Base-by-base conservation (phyloP, 768 basidiomycete genomes). In the Amanita rubescens region DNA sequence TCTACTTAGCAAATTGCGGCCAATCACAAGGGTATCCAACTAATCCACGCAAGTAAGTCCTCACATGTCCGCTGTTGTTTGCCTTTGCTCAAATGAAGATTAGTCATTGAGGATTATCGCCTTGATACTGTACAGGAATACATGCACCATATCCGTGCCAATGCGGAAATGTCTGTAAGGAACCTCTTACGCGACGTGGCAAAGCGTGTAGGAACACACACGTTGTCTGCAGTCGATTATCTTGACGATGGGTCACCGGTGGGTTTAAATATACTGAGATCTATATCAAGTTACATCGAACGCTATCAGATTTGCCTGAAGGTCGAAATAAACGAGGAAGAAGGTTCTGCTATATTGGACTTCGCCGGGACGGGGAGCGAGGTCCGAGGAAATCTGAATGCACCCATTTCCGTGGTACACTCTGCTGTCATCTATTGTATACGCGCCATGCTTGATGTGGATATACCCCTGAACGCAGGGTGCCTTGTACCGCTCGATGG, bases 401-500 rank as follows among this genome's bases (percentile, higher is more conserved):
- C 89, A 11, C 92, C 92, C 0, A 84, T 90, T 49, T 87, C 86
- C 3, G 91, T 93, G 37, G 89, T 87, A 4, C 89, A 91, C 62
- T 88, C 87, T 2, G 89, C 90, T 3, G 84, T 92, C 35, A 91
- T 92, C 56, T 93, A 93, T 65, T 92, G 87, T 71, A 85, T 92
- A 81, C 80, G 90, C 25, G 72, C 88, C 15, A 92, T 92, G 90
- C 72, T 93, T 30, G 82, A 90, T 64, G 66, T 80, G 30, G 87
- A 93, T 60, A 95, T 96, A 41, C 94, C 94, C 10, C 76, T 97
- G 24, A 97, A 97, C 65, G 90, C 92, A 20, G 94, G 94, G 1
- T 96, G 94, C 63, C 77, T 97, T 8, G 88, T 92, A 7, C 93
- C 93, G 0, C 72, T 94, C 34, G 79, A 85, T 20, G 82, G 90